phyloP scores from a whole-genome alignment of 164 flowering plant genomes.

The Chimonanthus praecox region DNA sequence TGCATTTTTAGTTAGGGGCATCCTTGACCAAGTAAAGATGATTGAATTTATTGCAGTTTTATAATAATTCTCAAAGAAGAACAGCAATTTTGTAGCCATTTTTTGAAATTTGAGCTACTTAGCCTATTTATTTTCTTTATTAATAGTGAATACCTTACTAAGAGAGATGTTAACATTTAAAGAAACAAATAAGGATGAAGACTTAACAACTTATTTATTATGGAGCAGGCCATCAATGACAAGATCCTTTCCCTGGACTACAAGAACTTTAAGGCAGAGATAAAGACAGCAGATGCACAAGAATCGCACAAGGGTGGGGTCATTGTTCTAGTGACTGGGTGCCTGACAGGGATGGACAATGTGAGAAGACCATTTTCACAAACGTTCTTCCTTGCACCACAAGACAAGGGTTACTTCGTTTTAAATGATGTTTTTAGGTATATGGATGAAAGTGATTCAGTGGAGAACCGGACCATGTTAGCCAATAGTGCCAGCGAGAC shows the following conservation, averaged over 20 bases:
- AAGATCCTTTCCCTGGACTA: slow-evolving; percentile 61
- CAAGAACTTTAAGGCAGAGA: slow-evolving; percentile 57
- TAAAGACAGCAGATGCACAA: slow-evolving; percentile 77
- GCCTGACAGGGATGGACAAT: slow-evolving; percentile 52
- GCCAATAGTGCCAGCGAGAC: slow-evolving; percentile 22
- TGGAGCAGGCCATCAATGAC: slow-evolving; percentile 65
- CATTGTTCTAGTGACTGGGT: slow-evolving; percentile 70
- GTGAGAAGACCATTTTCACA: slow-evolving; percentile 55
- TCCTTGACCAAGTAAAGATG: too few species aligned
- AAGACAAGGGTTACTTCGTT: slow-evolving; percentile 67
- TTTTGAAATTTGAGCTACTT: neutral
- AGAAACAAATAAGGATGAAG: too few species aligned
- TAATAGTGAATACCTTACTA: neutral
- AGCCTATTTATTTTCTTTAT: neutral
- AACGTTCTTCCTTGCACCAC: slow-evolving; percentile 83
- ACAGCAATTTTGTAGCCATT: neutral
- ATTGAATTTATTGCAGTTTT: too few species aligned
- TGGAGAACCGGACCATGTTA: slow-evolving; percentile 9
- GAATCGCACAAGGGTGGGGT: slow-evolving; percentile 58
- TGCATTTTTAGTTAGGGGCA: too few species aligned
- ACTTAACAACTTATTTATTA: neutral
- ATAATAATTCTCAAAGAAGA: too few species aligned
- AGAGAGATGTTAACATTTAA: too few species aligned
- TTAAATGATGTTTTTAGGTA: slow-evolving; percentile 69
- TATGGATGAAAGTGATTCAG: slow-evolving; percentile 37